Percentiles rank a stretch among this genome's conserved stretches.
These are phyloP conservation scores for Eimeria mitis DNA, from an alignment of 169 alveolate species.

Conservation along the genomic window DNA sequence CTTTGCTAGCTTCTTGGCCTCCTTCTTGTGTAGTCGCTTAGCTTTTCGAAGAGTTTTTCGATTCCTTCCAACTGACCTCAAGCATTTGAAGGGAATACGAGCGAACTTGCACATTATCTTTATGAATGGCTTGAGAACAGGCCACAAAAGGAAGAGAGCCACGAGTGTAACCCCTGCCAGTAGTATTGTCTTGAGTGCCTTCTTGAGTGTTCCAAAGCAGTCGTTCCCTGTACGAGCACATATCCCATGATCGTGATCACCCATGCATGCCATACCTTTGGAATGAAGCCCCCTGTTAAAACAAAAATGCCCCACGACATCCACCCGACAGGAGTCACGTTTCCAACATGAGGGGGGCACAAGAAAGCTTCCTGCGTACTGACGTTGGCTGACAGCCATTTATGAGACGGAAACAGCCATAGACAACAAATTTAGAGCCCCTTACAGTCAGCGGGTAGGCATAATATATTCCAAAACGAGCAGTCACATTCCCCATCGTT, in stretches of 20 bases:
- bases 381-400: neutral
- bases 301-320: neutral
- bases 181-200: constrained; percentile 24
- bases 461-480: constrained; percentile 50
- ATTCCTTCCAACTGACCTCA: constrained; percentile 26
- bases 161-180: constrained; percentile 45
- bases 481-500: constrained; percentile 70
- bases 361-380: neutral
- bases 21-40: constrained; percentile 8
- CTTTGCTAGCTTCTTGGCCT: constrained; percentile 35
- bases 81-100: constrained; percentile 58
- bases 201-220: constrained; percentile 59
- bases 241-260: neutral
- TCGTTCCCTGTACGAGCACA: constrained; percentile 39
- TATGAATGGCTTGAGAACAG: constrained; percentile 24
- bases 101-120: constrained; percentile 46
- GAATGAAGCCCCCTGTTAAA: neutral
- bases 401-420: neutral
- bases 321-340: neutral
- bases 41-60: constrained; percentile 2
- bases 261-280: neutral
- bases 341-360: neutral
- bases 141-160: constrained; percentile 68
- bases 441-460: constrained; percentile 74
- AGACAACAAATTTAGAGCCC: neutral